Conservation (phyloP, 345 rosid species). For the Mangifera indica region DNA sequence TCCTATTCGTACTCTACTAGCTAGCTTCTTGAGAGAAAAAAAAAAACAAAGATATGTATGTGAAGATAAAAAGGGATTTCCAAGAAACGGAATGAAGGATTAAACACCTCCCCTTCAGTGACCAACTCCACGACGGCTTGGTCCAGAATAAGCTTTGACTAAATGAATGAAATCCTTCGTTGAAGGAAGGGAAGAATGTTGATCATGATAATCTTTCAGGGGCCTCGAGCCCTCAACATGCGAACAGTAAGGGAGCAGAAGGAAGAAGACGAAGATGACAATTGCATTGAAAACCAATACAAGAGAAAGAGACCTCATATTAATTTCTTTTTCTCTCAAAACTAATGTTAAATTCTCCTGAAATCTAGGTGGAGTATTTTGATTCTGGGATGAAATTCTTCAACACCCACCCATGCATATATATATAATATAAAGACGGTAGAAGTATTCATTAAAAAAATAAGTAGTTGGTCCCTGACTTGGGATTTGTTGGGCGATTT, state of each 20-base stretch:
- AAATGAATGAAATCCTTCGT: constrained; percentile 5
- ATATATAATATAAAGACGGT: neutral
- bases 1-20: neutral
- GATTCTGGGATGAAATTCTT: neutral
- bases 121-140: constrained; percentile 45
- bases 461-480: too few relatives aligned
- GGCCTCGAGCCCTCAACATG: constrained; percentile 27
- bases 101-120: constrained; percentile 24
- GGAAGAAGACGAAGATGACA: constrained; percentile 27
- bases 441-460: too few relatives aligned
- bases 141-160: constrained; percentile 43
- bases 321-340: too few relatives aligned
- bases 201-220: constrained; percentile 17
- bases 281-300: constrained; percentile 20
- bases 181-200: constrained; percentile 6
- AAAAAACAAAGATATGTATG: neutral
- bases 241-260: constrained; percentile 19
- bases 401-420: neutral
- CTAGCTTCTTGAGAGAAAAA: neutral
- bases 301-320: constrained; percentile 19
- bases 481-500: too few relatives aligned
- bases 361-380: neutral
- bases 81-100: neutral
- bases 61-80: neutral
- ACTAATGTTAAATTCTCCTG: neutral